A percentile compares a stretch with the other conserved stretches of the same genome.
Conservation (phyloP, 768 basidiomycete genomes). For the Lactifluus volemus region DNA sequence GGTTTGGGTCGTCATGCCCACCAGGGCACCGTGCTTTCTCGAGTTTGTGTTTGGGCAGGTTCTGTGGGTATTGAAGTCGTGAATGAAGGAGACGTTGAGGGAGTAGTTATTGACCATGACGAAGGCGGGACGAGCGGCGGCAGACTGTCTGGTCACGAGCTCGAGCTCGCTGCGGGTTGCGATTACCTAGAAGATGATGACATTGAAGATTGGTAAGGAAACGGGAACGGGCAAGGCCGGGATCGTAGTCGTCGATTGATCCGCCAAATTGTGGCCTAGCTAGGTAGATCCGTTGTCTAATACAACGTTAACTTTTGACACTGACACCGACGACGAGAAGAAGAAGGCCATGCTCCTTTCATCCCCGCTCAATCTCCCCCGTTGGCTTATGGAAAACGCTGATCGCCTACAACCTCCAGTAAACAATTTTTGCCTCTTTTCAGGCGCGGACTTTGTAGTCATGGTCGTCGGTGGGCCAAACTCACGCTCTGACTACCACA, state of each 20-base stretch:
- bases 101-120: neutral
- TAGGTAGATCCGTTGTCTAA: too few relatives aligned
- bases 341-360: slow-evolving; percentile 53
- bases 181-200: slow-evolving; percentile 19
- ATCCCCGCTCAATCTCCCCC: slow-evolving; percentile 80
- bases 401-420: slow-evolving; percentile 85
- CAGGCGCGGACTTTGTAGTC: slow-evolving; percentile 80
- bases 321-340: neutral
- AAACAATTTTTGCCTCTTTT: slow-evolving; percentile 81
- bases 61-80: neutral
- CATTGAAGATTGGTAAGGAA: slow-evolving; percentile 11
- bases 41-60: slow-evolving; percentile 10
- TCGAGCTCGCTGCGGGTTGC: neutral
- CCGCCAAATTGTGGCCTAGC: too few relatives aligned
- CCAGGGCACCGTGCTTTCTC: slow-evolving; percentile 12
- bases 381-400: slow-evolving; percentile 79
- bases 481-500: slow-evolving; percentile 86
- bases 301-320: neutral
- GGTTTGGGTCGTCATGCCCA: neutral
- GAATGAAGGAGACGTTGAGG: slow-evolving; percentile 7
- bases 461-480: slow-evolving; percentile 98
- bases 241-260: too few relatives aligned
- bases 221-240: too few relatives aligned
- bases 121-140: neutral
- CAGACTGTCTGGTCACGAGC: neutral